Evolutionary conservation across 495 filamentous ascomycete genomes (phyloP), one percentile per base, ranked within the genome.

Genomic region (Pyrenula massariospora): DNA sequence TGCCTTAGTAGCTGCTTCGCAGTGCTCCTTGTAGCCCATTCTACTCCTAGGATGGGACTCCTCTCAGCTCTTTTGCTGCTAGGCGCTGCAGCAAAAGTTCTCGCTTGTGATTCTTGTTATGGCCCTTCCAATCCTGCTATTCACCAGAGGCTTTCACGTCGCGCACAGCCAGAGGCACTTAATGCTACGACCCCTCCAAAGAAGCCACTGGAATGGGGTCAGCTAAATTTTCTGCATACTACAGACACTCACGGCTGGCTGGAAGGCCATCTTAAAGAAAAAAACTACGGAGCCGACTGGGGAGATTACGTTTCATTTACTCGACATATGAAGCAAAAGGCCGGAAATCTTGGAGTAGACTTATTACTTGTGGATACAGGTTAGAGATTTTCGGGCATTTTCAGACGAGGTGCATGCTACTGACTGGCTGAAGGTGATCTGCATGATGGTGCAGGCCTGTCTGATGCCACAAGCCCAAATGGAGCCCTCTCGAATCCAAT

Each of bases 121-220:
- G 67, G 66, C 24, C 62, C 68, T 11, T 22, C 54, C 11, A 63
- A 58, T 48, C 63, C 66, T 24, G 61, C 67, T 50, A 62, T 71
- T 48, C 71, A 74, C 52, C 68, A 70, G 21, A 63, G 71, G 47
- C 62, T 66, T 61, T 67, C 72, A 23, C 67, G 66, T 48, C 63
- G 71, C n/a, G 71, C 77, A 70, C 77, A 81, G 56, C 77, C 77
- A 8, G 74, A 71, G 50, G 68, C 73, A 12, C 62, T 63, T 25
- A 65, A 68, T 56, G 70, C 73, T n/a, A 65, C 63, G 2, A 62
- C 64, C 15, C 22, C 58, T 21, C 72, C 74, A 24, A 64, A 60
- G 42, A 64, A 59, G 3, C 71, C 68, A 24, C 58, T 76, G 2
- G 66, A 68, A 62, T 77, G 73, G 71, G 73, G 73, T 21, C 65